phyloP scores from a whole-genome alignment of 2,329 filamentous ascomycete species.

The Pseudocercospora cruenta region DNA sequence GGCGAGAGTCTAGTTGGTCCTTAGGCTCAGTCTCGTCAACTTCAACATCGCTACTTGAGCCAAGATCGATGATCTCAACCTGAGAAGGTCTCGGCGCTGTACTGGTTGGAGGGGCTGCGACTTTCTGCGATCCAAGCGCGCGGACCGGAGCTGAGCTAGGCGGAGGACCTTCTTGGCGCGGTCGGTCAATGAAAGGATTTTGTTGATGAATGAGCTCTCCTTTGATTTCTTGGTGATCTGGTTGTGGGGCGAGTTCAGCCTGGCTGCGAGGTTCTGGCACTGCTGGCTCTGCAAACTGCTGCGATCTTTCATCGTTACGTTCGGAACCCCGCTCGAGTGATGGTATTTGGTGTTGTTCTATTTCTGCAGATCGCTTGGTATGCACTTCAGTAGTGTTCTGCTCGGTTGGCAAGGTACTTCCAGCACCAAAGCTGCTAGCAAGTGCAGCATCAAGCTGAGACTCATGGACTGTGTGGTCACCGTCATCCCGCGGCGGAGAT shows the following conservation, averaged over 20 bases:
- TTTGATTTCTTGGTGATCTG: not conserved
- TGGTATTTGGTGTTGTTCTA: not conserved
- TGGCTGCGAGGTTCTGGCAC: not conserved
- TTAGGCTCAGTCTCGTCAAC: not conserved
- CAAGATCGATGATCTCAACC: conserved; percentile 31
- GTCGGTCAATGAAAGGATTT: not conserved
- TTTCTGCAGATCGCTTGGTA: not conserved
- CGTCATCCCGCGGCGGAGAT: not conserved
- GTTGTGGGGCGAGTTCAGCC: not conserved
- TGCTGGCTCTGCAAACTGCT: not conserved
- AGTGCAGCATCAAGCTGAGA: conserved; percentile 1
- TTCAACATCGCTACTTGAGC: conserved; percentile 26
- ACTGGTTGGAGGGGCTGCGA: conserved; percentile 4
- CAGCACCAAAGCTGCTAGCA: not conserved
- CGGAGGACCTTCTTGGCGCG: not conserved
- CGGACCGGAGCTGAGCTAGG: conserved; percentile 12
- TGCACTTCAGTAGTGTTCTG: not conserved
- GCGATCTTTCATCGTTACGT: not conserved
- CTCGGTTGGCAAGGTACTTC: not conserved
- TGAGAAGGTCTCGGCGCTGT: conserved; percentile 18
- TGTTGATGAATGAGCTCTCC: not conserved
- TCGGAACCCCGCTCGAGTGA: not conserved
- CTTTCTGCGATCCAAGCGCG: conserved; percentile 5
- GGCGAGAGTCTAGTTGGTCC: not conserved
- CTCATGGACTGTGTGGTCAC: not conserved